These are phyloP conservation scores for Nakaseomyces delphensis DNA, from an alignment of 1,139 yeast genomes.

Conservation along the genomic window DNA sequence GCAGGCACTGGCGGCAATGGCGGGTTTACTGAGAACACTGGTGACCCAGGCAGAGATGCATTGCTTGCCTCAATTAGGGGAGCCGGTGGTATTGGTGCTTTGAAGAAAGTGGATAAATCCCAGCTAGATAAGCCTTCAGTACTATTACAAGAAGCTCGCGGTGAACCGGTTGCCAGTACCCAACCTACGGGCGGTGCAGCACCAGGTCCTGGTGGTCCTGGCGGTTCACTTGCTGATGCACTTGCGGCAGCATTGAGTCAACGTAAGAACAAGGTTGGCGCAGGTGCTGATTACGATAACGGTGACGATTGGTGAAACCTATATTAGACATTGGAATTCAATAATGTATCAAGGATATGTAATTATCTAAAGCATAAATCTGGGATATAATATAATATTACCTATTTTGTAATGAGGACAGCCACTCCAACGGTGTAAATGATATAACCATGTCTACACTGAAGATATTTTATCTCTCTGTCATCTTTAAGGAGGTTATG, in stretches of 20 bases:
- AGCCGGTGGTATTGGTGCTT: conserved; percentile 61
- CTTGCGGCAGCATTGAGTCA: conserved; percentile 76
- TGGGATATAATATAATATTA: too few relatives aligned
- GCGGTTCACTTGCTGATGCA: conserved; percentile 65
- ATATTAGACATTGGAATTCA: too few relatives aligned
- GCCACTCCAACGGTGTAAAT: too few relatives aligned
- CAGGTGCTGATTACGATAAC: conserved; percentile 77
- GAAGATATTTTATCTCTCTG: too few relatives aligned
- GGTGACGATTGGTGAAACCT: conserved; percentile 62
- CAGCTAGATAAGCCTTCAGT: conserved; percentile 75
- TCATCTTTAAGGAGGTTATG: too few relatives aligned
- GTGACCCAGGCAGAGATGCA: conserved; percentile 66
- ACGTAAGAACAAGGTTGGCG: conserved; percentile 75
- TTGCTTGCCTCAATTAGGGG: conserved; percentile 78
- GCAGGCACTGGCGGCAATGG: conserved; percentile 32
- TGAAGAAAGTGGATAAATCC: conserved; percentile 72
- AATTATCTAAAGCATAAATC: too few relatives aligned
- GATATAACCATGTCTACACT: too few relatives aligned
- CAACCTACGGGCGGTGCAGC: conserved; percentile 34
- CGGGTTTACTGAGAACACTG: conserved; percentile 32
- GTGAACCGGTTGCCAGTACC: conserved; percentile 31
- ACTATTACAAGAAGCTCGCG: conserved; percentile 60
- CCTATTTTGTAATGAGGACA: too few relatives aligned
- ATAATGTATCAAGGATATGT: neutral
- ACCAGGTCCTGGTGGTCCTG: conserved; percentile 34